Evolutionary conservation across 495 filamentous ascomycete species (phyloP), one percentile per base, ranked within the genome.

Genomic region (Neurospora sp.): DNA sequence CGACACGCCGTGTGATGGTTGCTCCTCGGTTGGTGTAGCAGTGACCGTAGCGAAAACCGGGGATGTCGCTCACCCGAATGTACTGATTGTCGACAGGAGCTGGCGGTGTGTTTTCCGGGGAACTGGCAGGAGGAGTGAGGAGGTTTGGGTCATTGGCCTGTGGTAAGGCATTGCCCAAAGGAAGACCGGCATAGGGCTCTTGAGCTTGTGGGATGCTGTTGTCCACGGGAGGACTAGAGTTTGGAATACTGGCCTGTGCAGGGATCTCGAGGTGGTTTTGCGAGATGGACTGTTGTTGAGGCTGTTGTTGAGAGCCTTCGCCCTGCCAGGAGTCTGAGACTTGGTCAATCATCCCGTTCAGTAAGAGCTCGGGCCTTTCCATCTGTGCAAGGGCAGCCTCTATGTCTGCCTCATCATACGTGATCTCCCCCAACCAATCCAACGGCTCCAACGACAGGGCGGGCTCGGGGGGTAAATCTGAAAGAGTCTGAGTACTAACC

Each of bases 401-500:
- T 65, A 65, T 31, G 12, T 65, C 53, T 35, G 70, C 70, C 22
- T 71, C 42, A 22, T 71, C 70, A n/a, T 14, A 59, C 47, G 47
- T 59, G 20, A 27, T 27, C 47, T 22, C 68, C 68, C 59, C 70
- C 42, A 59, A 71, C 38, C 39, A 65, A n/a, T 39, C 40, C n/a
- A 27, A 20, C 31, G 44, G 35, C 35, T 77, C 71, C 39, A 68
- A 18, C 18, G 45, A 73, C 3, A 39, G 22, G 22, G 41, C 70
- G 42, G 47, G 20, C 41, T 53, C 38, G 35, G 59, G 70, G 71
- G 70, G 37, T 47, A 20, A 38, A 69, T 71, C 20, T 69, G 68
- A 27, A 71, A 68, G 73, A 70, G 68, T 22, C 69, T 77, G 74
- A 72, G 76, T 75, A 79, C 77, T 79, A 76, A 79, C 77, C 76